These are phyloP conservation scores for Nicotiana tabacum DNA, from an alignment of 257 asterid genomes.

Conservation along the genomic window DNA sequence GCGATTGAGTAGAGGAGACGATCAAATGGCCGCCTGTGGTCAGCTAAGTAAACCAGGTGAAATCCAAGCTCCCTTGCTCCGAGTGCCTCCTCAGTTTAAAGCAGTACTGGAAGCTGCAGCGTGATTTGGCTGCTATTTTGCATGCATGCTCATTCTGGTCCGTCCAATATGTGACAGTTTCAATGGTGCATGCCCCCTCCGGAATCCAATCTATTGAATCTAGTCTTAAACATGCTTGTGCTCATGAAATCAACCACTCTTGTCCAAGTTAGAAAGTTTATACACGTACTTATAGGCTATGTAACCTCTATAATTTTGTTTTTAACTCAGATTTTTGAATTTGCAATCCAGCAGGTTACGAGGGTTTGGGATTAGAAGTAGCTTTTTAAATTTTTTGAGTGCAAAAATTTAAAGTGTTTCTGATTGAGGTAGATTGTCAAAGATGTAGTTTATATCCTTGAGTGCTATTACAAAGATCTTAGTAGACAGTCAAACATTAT, in stretches of 20 bases:
- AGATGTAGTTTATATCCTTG: not conserved
- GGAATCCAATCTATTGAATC: not conserved
- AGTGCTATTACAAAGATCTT: not conserved
- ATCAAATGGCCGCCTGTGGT: conserved; percentile 99
- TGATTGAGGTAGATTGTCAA: not conserved
- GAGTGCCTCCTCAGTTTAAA: conserved; percentile 72
- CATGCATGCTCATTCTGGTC: not conserved
- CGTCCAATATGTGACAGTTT: not conserved
- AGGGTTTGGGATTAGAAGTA: not conserved
- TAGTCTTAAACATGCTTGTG: not conserved
- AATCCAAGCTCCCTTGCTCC: conserved; percentile 73
- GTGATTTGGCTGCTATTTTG: not conserved
- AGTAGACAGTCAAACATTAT: not conserved
- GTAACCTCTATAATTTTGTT: not conserved
- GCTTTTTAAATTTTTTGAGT: not conserved
- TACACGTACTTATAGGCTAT: not conserved
- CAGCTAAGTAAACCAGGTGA: conserved; percentile 94
- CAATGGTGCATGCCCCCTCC: not conserved
- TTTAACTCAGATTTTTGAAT: not conserved
- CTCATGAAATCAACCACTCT: not conserved
- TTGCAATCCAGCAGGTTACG: not conserved
- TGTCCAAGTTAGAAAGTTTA: not conserved
- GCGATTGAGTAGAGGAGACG: conserved; percentile 85
- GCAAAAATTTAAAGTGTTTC: not conserved
- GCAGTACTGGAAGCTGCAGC: conserved; percentile 33